Conservation (phyloP, 2,329 filamentous ascomycete genomes). For the Akanthomyces lecanii region DNA sequence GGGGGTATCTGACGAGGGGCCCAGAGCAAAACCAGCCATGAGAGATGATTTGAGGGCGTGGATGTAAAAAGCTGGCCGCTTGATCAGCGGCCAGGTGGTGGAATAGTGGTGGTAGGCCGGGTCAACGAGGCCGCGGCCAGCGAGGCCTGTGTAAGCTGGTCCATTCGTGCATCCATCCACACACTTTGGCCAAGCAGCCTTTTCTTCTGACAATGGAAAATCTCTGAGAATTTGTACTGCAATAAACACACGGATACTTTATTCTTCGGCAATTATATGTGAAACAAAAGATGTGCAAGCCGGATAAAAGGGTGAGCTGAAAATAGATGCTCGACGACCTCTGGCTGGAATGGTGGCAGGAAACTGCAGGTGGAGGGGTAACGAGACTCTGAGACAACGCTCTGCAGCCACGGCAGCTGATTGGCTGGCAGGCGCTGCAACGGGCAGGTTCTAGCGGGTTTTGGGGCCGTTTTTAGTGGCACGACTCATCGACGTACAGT, state of each 20-base stretch:
- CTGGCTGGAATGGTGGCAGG: neutral
- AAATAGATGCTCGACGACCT: neutral
- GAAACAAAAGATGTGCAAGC: neutral
- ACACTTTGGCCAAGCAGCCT: no score
- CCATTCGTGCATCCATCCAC: no score
- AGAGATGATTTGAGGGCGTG: neutral
- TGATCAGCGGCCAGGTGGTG: neutral
- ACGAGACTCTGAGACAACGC: neutral
- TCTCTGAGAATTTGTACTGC: no score
- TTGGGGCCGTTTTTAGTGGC: neutral
- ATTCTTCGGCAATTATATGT: neutral
- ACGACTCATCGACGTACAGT: neutral
- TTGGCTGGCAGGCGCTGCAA: neutral
- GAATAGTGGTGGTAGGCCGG: neutral
- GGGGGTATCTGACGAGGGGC: neutral
- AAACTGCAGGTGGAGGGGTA: neutral
- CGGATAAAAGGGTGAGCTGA: neutral
- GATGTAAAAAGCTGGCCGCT: constrained; percentile 1
- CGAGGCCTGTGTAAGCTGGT: neutral
- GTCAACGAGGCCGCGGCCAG: neutral
- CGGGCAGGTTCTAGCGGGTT: neutral
- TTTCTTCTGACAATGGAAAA: no score
- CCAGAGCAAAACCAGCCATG: no score
- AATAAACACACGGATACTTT: no score
- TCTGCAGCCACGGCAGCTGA: neutral